Evolutionary conservation across 768 basidiomycete genomes (phyloP), one percentile per base, ranked within the genome.

Genomic region (Hericium erinaceus): DNA sequence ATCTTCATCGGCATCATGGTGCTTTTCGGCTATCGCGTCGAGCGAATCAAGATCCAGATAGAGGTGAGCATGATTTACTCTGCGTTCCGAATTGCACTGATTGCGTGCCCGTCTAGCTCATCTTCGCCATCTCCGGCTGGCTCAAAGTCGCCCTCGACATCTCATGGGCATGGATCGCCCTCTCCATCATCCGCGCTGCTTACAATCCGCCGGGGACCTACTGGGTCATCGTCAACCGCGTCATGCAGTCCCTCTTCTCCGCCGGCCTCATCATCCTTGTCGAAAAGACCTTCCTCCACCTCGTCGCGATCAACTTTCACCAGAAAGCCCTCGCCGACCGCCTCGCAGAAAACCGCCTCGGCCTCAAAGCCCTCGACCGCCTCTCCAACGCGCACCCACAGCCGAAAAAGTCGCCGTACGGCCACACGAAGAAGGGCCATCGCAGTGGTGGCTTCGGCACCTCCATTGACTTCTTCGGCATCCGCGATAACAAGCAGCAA

Each of bases 301-400:
- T 84, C 59, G 81, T 90, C 48, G 88, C 89, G 28, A 89, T 89
- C 71, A 87, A 82, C 62, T 92, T 91, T 67, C 88, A 91, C 67
- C 77, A 82, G 61, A 85, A 80, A 56, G 87, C 88, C 1, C 78
- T 90, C 20, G 82, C 85, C 10, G 88, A 90, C 56, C 83, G 88
- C 39, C 70, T 90, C 15, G 73, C 75, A 8, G 87, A 88, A 68
- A 91, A 90, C 62, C 77, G 77, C 37, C 70, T 85, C 39, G 89
- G 83, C 9, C 73, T 91, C 33, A 82, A 78, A 63, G 86, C 84
- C 2, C 74, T 91, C 20, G 87, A 89, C 67, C 76, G 76, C 28
- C 76, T 90, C 39, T 89, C 88, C 3, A 84, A 84, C 65, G 84
- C 82, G 4, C 80, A 83, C 7, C 77, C 79, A 4, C 61, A 73